Evolutionary conservation across 2,329 filamentous ascomycete species (phyloP), one percentile per base, ranked within the genome.

Genomic region (Penicillium sp.): DNA sequence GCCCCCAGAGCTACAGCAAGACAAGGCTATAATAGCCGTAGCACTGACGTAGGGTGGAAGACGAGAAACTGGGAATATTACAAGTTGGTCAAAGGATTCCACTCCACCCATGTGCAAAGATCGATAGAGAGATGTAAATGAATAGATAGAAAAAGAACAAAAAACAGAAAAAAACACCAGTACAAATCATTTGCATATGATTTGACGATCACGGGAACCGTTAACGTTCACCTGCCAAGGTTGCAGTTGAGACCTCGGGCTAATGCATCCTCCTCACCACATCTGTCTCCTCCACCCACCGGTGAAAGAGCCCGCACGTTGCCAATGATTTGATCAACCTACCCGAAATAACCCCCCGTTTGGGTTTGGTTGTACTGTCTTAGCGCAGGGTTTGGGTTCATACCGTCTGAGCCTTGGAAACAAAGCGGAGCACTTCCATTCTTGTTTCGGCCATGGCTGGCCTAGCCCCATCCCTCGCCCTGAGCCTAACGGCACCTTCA

Each of bases 251-350:
- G 21, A 39, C 34, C 11, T 10, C 16, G 16, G 16, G 11, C 39
- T 14, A 34, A 16, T 8, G 31, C 24, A 4, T 13, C 24, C 38
- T 10, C 22, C 34, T 21, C 9, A 11, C 7, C 5, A 31, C 47
- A 46, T 14, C 24, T 46, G 14, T 18, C 18, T 47, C 50, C 53
- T 54, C 59, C 59, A 62, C 54, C 56, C 60, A 59, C 54, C 44
- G 58, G 38, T 49, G 49, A 54, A 49, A 52, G 51, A 50, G 40
- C 54, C 55, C 54, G 56, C 61, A 62, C 61, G 58, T 62, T 64
- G 53, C 55, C 49, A 53, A 62, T 57, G 55, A 18, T 22, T 54
- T 42, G 18, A 43, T 45, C 10, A n/a, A 24, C 44, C 38, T 36
- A 34, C 22, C 54, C 22, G 18, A 49, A 46, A 21, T 42, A 44